phyloP scores from a whole-genome alignment of 1,284 basidiomycete genomes.

The Irpex sp. region DNA sequence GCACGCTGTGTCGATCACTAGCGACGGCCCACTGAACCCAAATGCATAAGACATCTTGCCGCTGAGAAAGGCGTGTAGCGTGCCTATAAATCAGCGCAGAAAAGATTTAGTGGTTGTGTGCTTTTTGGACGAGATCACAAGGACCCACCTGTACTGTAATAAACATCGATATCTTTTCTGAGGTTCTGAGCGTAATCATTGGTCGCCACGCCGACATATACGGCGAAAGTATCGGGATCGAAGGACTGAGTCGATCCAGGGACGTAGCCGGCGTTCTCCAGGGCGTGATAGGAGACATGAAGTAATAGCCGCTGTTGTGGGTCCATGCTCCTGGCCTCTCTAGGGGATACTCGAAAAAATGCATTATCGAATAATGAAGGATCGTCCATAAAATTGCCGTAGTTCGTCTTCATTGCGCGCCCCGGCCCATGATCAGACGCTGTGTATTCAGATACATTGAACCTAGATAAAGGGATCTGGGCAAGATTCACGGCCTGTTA shows the following conservation, averaged over 20 bases:
- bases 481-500: neutral
- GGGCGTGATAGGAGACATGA: conserved; percentile 60
- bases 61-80: conserved; percentile 62
- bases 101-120: neutral
- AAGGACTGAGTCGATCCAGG: conserved; percentile 51
- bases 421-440: conserved; percentile 17
- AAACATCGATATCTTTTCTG: conserved; percentile 57
- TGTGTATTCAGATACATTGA: conserved; percentile 42
- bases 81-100: conserved; percentile 43
- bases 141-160: conserved; percentile 64
- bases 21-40: conserved; percentile 63
- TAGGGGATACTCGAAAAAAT: conserved; percentile 70
- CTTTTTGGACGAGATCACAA: neutral
- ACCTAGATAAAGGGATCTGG: conserved; percentile 60
- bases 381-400: conserved; percentile 61
- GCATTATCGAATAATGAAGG: conserved; percentile 61
- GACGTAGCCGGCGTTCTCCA: conserved; percentile 69
- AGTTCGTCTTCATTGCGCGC: conserved; percentile 47
- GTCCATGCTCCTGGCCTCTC: conserved; percentile 71
- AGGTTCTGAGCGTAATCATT: conserved; percentile 69
- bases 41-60: conserved; percentile 69
- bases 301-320: conserved; percentile 70
- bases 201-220: conserved; percentile 65
- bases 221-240: conserved; percentile 52
- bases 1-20: conserved; percentile 71